A percentile compares a stretch with the other conserved stretches of the same genome.
These are phyloP conservation scores for Cylindrotheca fusiformis DNA, from an alignment of 108 stramenopile genomes.

Conservation along the genomic window DNA sequence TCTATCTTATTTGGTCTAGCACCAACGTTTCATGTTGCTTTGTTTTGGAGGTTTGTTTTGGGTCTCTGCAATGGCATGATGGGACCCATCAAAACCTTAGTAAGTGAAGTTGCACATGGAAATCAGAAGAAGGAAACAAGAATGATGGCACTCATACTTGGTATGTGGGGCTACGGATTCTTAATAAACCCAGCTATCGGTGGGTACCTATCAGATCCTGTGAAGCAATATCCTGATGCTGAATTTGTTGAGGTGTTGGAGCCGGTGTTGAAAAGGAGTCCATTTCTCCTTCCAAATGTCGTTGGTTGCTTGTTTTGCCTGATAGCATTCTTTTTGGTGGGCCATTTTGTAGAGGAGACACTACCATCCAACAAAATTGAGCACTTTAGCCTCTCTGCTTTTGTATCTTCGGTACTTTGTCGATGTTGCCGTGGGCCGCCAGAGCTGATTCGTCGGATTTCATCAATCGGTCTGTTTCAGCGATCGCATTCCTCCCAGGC, in stretches of 20 bases:
- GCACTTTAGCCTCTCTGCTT: neutral
- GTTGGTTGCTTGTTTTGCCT: slow-evolving; percentile 44
- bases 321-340: slow-evolving; percentile 22
- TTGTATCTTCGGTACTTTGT: neutral
- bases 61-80: slow-evolving; percentile 56
- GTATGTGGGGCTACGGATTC: slow-evolving; percentile 33
- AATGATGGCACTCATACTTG: slow-evolving; percentile 19
- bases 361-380: slow-evolving; percentile 23
- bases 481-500: neutral
- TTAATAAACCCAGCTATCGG: slow-evolving; percentile 57
- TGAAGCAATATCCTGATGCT: slow-evolving; percentile 29
- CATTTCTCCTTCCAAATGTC: slow-evolving; percentile 64
- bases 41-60: slow-evolving; percentile 41
- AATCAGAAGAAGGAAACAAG: slow-evolving; percentile 46
- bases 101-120: slow-evolving; percentile 47
- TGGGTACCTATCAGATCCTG: slow-evolving; percentile 42
- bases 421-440: neutral
- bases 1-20: slow-evolving; percentile 65
- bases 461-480: neutral
- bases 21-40: slow-evolving; percentile 37
- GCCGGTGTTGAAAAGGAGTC: slow-evolving; percentile 31
- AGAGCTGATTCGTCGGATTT: neutral
- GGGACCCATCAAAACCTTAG: slow-evolving; percentile 52
- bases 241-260: slow-evolving; percentile 4
- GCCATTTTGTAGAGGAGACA: slow-evolving; percentile 49